These are phyloP conservation scores for Osmanthus fragrans DNA, from an alignment of 257 asterid species.

Conservation along the genomic window DNA sequence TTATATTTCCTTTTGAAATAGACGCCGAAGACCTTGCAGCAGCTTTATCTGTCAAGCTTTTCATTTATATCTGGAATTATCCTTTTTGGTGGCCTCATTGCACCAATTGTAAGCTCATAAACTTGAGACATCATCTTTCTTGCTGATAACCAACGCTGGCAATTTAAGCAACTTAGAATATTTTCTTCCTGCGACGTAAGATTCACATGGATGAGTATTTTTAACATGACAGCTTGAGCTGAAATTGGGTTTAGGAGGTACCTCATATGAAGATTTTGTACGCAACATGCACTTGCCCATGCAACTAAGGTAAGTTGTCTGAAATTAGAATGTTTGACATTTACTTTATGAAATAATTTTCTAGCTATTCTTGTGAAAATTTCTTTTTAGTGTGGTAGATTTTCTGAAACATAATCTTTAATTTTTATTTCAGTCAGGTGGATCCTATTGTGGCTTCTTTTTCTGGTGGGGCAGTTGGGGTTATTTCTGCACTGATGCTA, in stretches of 20 bases:
- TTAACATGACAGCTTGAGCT: conserved; percentile 73
- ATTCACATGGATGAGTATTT: conserved; percentile 15
- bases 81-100: conserved; percentile 81
- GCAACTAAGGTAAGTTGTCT: conserved; percentile 66
- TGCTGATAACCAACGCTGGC: background rate
- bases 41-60: conserved; percentile 86
- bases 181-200: background rate
- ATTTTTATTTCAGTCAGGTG: conserved; percentile 65
- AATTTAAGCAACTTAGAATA: background rate
- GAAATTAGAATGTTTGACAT: background rate
- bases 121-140: conserved; percentile 7
- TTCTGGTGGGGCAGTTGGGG: conserved; percentile 99
- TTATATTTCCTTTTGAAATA: conserved; percentile 29
- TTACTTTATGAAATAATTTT: background rate
- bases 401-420: conserved; percentile 10
- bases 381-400: conserved; percentile 17
- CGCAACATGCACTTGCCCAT: conserved; percentile 73
- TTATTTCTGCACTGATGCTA: conserved; percentile 80
- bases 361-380: background rate
- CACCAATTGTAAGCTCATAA: conserved; percentile 75
- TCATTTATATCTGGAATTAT: conserved; percentile 77
- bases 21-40: conserved; percentile 85
- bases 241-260: conserved; percentile 86
- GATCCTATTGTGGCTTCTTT: conserved; percentile 96
- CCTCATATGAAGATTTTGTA: conserved; percentile 82